phyloP scores from a whole-genome alignment of 2,329 filamentous ascomycete genomes.

The Cordyceps pruinosa region DNA sequence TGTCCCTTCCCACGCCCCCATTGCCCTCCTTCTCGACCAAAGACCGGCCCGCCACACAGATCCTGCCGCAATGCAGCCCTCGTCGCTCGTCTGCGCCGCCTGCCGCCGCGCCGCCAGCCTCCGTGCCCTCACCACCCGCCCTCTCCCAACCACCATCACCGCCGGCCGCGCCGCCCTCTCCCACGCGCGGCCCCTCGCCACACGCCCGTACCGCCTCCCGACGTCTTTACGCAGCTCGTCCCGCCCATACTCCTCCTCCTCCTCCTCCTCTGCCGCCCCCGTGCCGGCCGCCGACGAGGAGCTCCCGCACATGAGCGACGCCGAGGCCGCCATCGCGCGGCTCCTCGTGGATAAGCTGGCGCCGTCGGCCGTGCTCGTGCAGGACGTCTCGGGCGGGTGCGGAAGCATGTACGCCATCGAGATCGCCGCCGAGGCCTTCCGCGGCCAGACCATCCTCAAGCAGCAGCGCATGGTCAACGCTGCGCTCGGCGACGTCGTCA shows the following conservation, averaged over 20 bases:
- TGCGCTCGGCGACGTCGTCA: constrained; percentile 66
- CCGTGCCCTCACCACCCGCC: neutral
- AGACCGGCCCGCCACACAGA: too few relatives aligned
- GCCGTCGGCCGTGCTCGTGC: constrained; percentile 52
- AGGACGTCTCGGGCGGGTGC: constrained; percentile 77
- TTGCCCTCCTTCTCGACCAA: too few relatives aligned
- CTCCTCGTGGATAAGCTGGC: constrained; percentile 42
- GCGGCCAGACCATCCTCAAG: constrained; percentile 65
- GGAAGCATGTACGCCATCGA: constrained; percentile 85
- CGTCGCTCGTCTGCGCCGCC: neutral
- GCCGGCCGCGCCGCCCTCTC: neutral
- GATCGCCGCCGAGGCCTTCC: constrained; percentile 64
- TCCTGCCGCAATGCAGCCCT: neutral
- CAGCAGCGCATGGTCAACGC: constrained; percentile 78
- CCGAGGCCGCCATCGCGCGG: constrained; percentile 53
- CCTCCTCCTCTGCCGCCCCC: neutral
- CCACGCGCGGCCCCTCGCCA: neutral
- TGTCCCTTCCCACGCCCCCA: neutral
- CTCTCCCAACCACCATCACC: neutral
- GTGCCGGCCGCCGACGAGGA: neutral
- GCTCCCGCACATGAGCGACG: constrained; percentile 31
- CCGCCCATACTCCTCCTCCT: neutral
- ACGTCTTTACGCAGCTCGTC: neutral
- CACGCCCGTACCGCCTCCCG: neutral
- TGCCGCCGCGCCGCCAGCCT: neutral